phyloP scores from a whole-genome alignment of 2,329 filamentous ascomycete species.

The Ophiostoma piceae region DNA sequence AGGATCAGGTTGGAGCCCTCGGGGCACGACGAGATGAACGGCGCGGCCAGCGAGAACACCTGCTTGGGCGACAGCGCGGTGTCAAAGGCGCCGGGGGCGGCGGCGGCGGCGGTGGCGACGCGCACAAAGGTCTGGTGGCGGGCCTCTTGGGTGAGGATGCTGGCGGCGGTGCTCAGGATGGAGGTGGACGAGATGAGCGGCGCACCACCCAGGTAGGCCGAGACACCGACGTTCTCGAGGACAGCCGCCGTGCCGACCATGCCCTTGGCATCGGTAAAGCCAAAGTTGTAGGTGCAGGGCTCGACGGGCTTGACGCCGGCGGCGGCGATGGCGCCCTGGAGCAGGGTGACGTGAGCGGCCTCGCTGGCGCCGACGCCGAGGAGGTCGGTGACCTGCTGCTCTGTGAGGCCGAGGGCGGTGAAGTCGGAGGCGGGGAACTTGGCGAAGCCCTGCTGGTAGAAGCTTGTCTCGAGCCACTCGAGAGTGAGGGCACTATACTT shows the following conservation, averaged over 20 bases:
- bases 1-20: conserved; percentile 59
- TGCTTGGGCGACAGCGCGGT: conserved; percentile 61
- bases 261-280: conserved; percentile 56
- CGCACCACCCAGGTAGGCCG: conserved; percentile 68
- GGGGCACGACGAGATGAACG: conserved; percentile 68
- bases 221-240: conserved; percentile 68
- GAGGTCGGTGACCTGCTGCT: conserved; percentile 53
- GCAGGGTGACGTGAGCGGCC: conserved; percentile 54
- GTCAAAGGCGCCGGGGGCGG: conserved; percentile 65
- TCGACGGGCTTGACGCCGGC: conserved; percentile 60
- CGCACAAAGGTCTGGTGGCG: conserved; percentile 71
- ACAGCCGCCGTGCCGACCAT: conserved; percentile 67
- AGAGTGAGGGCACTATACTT: conserved; percentile 62
- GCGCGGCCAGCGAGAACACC: conserved; percentile 67
- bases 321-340: conserved; percentile 56
- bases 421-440: conserved; percentile 63
- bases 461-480: conserved; percentile 67
- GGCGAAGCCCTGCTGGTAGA: conserved; percentile 66
- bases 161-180: conserved; percentile 61
- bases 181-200: conserved; percentile 55
- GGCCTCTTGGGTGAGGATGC: conserved; percentile 67
- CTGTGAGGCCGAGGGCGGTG: conserved; percentile 53
- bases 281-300: conserved; percentile 68
- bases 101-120: conserved; percentile 49
- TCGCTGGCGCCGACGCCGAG: conserved; percentile 60